Conservation (phyloP, 352 stramenopile species). For the Halophytophthora batemanensis region DNA sequence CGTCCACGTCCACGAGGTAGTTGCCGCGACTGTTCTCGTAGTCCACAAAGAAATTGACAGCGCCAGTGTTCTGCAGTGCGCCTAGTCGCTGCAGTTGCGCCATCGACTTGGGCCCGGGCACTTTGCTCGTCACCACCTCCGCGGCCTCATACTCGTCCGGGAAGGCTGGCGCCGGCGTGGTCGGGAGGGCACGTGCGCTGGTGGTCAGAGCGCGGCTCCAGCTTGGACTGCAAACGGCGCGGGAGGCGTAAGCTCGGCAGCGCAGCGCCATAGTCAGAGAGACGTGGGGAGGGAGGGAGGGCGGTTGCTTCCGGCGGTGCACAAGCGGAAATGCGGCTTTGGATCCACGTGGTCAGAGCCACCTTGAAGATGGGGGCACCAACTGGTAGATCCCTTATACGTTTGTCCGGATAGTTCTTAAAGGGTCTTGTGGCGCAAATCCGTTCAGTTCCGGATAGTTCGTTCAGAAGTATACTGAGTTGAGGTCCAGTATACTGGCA, state of each 20-base stretch:
- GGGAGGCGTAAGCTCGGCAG: not conserved
- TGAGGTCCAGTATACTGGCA: not conserved
- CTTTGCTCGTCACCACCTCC: constrained; percentile 43
- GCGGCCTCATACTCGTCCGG: constrained; percentile 54
- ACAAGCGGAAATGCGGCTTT: constrained; percentile 13
- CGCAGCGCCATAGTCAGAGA: constrained; percentile 8
- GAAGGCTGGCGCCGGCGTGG: constrained; percentile 57
- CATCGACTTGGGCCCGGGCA: constrained; percentile 69
- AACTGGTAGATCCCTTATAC: not conserved
- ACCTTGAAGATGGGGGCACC: constrained; percentile 8
- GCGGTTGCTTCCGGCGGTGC: constrained; percentile 27
- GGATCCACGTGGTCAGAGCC: not conserved
- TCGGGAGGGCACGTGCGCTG: constrained; percentile 20
- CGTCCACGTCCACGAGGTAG: constrained; percentile 84
- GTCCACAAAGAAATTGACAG: constrained; percentile 79
- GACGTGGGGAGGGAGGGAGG: constrained; percentile 5
- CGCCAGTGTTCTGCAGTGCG: constrained; percentile 58
- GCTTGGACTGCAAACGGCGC: not conserved
- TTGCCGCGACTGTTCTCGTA: constrained; percentile 75
- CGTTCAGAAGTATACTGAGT: not conserved
- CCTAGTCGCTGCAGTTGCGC: constrained; percentile 48
- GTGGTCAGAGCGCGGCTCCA: constrained; percentile 13
- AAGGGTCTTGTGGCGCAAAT: too few relatives aligned
- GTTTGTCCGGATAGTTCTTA: not conserved
- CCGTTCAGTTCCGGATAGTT: not conserved